These are phyloP conservation scores for Volvox africanus DNA, from an alignment of 139 green algal species.

Conservation along the genomic window DNA sequence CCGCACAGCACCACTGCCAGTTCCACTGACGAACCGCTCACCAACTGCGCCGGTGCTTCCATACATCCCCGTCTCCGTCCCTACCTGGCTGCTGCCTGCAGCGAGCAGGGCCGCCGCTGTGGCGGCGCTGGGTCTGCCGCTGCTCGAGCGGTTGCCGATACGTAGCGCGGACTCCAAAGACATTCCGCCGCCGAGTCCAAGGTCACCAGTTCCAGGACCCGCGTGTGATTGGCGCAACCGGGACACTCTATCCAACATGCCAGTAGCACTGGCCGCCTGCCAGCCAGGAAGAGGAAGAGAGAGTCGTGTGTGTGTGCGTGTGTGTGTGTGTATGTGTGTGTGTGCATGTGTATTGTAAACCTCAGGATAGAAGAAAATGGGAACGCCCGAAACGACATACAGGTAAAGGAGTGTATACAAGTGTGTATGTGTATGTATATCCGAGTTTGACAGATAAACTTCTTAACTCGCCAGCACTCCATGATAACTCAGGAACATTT, in stretches of 20 bases:
- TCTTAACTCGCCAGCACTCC: too few relatives aligned
- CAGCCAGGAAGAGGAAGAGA: too few relatives aligned
- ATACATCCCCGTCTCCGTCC: neutral
- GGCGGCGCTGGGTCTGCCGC: neutral
- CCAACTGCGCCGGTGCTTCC: neutral
- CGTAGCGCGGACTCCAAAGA: neutral
- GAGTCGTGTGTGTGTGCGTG: neutral
- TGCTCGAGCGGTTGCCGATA: neutral
- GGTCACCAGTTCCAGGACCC: neutral
- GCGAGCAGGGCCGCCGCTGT: neutral
- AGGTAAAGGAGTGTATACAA: too few relatives aligned
- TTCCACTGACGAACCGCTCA: neutral
- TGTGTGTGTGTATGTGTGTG: neutral
- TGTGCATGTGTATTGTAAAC: too few relatives aligned
- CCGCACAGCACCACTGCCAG: neutral
- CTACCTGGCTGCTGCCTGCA: neutral
- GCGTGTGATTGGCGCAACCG: conserved; percentile 1
- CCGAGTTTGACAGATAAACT: too few relatives aligned
- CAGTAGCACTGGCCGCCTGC: neutral
- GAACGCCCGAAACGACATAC: too few relatives aligned
- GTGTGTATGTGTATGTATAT: neutral
- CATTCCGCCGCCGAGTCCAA: neutral
- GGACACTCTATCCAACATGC: conserved; percentile 2
- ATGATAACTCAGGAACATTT: too few relatives aligned
- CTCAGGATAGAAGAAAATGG: too few relatives aligned